These are phyloP conservation scores for Starmerella kuoi DNA, from an alignment of 805 yeast species.

Conservation along the genomic window DNA sequence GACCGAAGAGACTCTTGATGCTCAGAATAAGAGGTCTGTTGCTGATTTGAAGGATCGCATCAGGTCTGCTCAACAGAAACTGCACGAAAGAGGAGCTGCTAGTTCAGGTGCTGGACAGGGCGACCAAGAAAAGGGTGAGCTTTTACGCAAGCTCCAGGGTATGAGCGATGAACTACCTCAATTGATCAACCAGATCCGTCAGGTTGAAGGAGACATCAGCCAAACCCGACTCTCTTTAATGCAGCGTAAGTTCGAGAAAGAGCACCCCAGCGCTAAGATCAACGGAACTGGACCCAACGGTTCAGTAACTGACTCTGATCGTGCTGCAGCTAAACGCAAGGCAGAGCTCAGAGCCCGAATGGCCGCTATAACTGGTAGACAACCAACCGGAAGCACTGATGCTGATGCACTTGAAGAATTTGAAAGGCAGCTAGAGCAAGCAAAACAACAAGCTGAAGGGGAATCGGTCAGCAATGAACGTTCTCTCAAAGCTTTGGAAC, in stretches of 20 bases:
- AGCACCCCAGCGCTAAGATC: conserved; percentile 58
- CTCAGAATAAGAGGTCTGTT: conserved; percentile 41
- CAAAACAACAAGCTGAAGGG: conserved; percentile 38
- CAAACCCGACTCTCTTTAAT: conserved; percentile 52
- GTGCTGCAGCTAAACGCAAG: conserved; percentile 65
- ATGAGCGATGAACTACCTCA: conserved; percentile 62
- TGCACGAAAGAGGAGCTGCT: conserved; percentile 23
- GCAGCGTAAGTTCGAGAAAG: conserved; percentile 42
- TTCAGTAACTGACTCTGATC: conserved; percentile 68
- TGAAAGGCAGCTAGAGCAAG: conserved; percentile 43
- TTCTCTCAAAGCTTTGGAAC: conserved; percentile 59
- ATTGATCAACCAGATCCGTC: conserved; percentile 49
- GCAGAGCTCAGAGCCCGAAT: conserved; percentile 72
- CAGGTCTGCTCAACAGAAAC: conserved; percentile 32
- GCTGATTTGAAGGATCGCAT: conserved; percentile 55
- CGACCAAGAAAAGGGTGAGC: conserved; percentile 28
- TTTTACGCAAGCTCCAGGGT: conserved; percentile 45
- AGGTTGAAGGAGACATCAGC: conserved; percentile 57
- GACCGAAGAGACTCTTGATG: conserved; percentile 30
- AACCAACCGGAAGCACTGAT: conserved; percentile 31
- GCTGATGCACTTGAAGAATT: conserved; percentile 40
- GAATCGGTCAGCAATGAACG: conserved; percentile 46
- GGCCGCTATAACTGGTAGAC: conserved; percentile 84
- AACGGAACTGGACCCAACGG: conserved; percentile 83
- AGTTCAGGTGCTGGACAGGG: conserved; percentile 14